A percentile compares a stretch with the other conserved stretches of the same genome.
Conservation (phyloP, 2,329 filamentous ascomycete species). For the Penicillium nordicum region DNA sequence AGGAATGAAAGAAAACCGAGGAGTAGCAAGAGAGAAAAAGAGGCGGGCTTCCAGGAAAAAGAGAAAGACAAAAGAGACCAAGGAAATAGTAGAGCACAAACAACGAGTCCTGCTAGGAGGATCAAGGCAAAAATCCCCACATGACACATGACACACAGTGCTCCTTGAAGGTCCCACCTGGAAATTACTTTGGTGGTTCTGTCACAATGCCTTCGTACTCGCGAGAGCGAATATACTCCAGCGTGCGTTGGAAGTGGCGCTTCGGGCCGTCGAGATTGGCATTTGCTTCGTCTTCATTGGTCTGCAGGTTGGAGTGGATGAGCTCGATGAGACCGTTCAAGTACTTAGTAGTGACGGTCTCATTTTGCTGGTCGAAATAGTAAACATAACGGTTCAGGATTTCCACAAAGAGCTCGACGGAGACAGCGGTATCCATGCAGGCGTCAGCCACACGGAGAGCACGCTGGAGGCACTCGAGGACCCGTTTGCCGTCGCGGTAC, state of each 20-base stretch:
- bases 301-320: conserved; percentile 91
- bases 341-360: conserved; percentile 97
- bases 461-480: conserved; percentile 92
- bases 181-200: conserved; percentile 46
- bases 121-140: background rate
- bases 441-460: conserved; percentile 94
- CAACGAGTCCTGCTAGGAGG: background rate
- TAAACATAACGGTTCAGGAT: conserved; percentile 98
- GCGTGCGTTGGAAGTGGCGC: conserved; percentile 89
- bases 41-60: conserved; percentile 18
- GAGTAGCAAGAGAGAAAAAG: conserved; percentile 7
- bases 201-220: conserved; percentile 91
- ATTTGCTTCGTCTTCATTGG: conserved; percentile 64
- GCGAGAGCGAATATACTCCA: conserved; percentile 87
- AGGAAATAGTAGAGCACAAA: conserved; percentile 15
- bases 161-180: background rate
- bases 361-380: conserved; percentile 99
- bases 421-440: conserved; percentile 97
- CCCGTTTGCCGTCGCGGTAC: conserved; percentile 95
- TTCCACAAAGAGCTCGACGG: conserved; percentile 96
- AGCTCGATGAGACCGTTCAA: conserved; percentile 96
- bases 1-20: conserved; percentile 13
- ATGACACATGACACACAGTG: background rate
- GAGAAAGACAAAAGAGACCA: conserved; percentile 8
- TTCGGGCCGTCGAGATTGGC: conserved; percentile 81